Base-by-base conservation (phyloP, 2,329 filamentous ascomycete genomes). In the Cordyceps cateniannulata region DNA sequence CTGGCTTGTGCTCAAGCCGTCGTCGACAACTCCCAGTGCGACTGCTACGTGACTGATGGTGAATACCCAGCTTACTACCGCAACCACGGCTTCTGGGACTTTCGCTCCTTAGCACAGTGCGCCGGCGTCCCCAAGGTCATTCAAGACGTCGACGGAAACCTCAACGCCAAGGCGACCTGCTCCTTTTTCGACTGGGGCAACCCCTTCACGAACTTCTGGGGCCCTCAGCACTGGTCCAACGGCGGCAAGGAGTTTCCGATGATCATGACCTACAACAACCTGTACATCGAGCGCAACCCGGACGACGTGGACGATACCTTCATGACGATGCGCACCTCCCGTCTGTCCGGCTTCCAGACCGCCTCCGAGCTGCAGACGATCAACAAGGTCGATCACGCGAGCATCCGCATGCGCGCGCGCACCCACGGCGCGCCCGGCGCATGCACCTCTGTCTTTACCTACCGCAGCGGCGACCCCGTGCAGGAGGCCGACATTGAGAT, bases 401-500 rank as follows among this genome's bases (percentile, higher is more conserved):
- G 70, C 2, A 59, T 81, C 56, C 76, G 80, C 55, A 79, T 81
- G 77, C 73, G 75, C 22, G 77, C 79, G 3, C 77, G 80, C 42
- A 79, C 78, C 10, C 63, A 72, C 16, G 80, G 80, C 7, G 71
- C 71, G 1, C 66, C 73, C 0, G 80, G 80, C 61, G 80, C 79
- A 20, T 76, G 80, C 49, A 81, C 79, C 0, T 78, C 79, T 63
- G 74, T 82, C 70, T 82, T 82, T 67, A 81, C 79, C 3, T 83
- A 81, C 67, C 72, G 70, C 42, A 69, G 72, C 45, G 66, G 65
- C 4, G 68, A 69, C 16, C 66, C 4, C 9, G 74, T 79, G 7
- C 78, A 82, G 62, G 80, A 83, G 66, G 73, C 78, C 1, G 80
- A 83, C 62, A 73, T 82, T 40, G 80, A 83, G 67, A 71, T 83